A percentile compares a stretch with the other conserved stretches of the same genome.
Conservation (phyloP, 129 eudicot species). For the Pittosporum tobira region DNA sequence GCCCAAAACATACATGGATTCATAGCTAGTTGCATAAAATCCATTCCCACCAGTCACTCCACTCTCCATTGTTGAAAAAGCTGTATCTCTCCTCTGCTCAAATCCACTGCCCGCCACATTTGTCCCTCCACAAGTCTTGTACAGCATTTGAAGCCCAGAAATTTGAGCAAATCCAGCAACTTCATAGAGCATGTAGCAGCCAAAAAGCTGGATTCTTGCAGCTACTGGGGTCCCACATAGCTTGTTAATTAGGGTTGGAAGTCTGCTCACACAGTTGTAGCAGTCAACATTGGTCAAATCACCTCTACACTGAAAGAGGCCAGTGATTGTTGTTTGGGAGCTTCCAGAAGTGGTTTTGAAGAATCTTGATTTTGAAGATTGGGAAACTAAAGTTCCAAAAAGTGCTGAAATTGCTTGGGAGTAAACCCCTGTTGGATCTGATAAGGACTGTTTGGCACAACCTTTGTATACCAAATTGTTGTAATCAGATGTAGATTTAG, state of each 20-base stretch:
- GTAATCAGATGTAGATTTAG: slow-evolving; percentile 49
- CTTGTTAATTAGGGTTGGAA: slow-evolving; percentile 64
- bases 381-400: slow-evolving; percentile 58
- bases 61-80: slow-evolving; percentile 42
- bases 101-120: slow-evolving; percentile 45
- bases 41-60: slow-evolving; percentile 45
- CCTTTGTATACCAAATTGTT: slow-evolving; percentile 70
- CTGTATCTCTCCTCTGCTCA: slow-evolving; percentile 59
- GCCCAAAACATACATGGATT: slow-evolving; percentile 58
- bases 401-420: slow-evolving; percentile 66
- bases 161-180: slow-evolving; percentile 69
- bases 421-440: slow-evolving; percentile 82
- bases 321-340: slow-evolving; percentile 49
- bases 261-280: slow-evolving; percentile 57
- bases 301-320: slow-evolving; percentile 85
- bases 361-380: slow-evolving; percentile 70
- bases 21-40: slow-evolving; percentile 52
- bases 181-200: slow-evolving; percentile 78
- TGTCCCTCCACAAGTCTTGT: slow-evolving; percentile 60
- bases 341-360: slow-evolving; percentile 58
- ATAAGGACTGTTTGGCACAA: slow-evolving; percentile 56
- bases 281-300: slow-evolving; percentile 67
- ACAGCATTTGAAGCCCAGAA: slow-evolving; percentile 71
- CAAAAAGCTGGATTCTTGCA: slow-evolving; percentile 74
- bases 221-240: slow-evolving; percentile 75